Evolutionary conservation across 225 moss, liverwort and hornwort species (phyloP), one percentile per base, ranked within the genome.

Genomic region (Antitrichia curtipendula): DNA sequence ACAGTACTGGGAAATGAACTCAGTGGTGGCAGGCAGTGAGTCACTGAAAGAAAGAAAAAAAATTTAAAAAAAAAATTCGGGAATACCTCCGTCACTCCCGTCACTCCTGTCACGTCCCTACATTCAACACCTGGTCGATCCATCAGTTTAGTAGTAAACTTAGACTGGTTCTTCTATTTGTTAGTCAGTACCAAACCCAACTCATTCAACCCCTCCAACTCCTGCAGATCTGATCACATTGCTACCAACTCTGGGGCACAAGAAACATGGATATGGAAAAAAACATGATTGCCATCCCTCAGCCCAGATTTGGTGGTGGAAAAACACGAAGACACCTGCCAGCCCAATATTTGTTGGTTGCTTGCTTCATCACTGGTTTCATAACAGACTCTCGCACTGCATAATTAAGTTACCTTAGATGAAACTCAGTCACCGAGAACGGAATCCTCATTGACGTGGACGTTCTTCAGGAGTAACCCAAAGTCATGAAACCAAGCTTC

Each of bases 171-270:
- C n/a, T 16, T 2, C 3, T n/a, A 10, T 6, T 1, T 7, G 8
- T 74, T 47, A 49, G 47, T 72, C 83, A 72, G 83, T 72, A 87
- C 71, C 78, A 74, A 87, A 63, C 41, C 3, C 75, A 83, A 83
- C 72, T 16, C 74, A 32, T 74, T 74, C 78, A 38, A 27, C 57
- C 57, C 57, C 28, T 58, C 58, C 38, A 45, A n/a, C 13, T 13
- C 3, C 50, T 78, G 28, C 78, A 69, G 81, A 88, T 85, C 19
- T 61, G 75, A 88, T 85, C 68, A 69, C 88, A 74, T 34, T 66
- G 87, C 81, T 68, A 87, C 87, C 90, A 90, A 88, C 87, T 90
- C 75, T 29, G 38, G 38, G 85, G 88, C 90, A 85, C 90, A 85
- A 75, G 87, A 90, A 84, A 81, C 87, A 90, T 85, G 87, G 43